These are phyloP conservation scores for Hypomyces perniciosus DNA, from an alignment of 2,329 filamentous ascomycete species.

Conservation along the genomic window DNA sequence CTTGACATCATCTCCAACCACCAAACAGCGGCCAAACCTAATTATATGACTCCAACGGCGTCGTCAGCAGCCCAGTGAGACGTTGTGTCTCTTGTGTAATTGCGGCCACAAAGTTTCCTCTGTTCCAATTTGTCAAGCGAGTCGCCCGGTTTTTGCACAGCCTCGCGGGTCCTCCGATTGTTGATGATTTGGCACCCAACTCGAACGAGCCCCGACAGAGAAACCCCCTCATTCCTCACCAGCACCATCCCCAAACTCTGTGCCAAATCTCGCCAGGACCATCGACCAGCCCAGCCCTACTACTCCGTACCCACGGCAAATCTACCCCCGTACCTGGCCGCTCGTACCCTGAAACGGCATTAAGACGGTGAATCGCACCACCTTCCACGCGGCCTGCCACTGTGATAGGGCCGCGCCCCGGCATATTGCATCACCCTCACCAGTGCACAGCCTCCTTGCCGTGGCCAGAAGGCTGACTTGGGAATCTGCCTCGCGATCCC, in stretches of 20 bases:
- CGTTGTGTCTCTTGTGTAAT: constrained; percentile 3
- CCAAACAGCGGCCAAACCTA: constrained; percentile 1
- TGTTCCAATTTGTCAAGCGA: constrained; percentile 8
- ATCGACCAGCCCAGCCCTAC: constrained; percentile 12
- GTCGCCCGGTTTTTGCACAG: constrained; percentile 9
- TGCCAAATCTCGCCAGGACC: constrained; percentile 3
- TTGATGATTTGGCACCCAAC: constrained; percentile 14
- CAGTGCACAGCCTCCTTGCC: constrained; percentile 30
- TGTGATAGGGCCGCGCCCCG: constrained; percentile 16
- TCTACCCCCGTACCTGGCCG: constrained; percentile 8
- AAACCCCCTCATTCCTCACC: constrained; percentile 5
- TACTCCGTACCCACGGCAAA: constrained; percentile 4
- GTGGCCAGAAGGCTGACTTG: constrained; percentile 40
- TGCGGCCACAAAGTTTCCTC: constrained; percentile 10
- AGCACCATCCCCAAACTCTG: constrained; percentile 7
- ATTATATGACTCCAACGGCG: constrained; percentile 4
- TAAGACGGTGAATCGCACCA: constrained; percentile 9
- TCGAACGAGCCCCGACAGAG: constrained; percentile 11
- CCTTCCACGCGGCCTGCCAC: constrained; percentile 11
- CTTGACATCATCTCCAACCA: constrained; percentile 7
- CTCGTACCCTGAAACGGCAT: constrained; percentile 11
- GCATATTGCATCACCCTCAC: constrained; percentile 18
- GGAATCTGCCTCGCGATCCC: constrained; percentile 36
- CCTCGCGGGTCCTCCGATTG: constrained; percentile 10
- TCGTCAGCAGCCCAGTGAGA: constrained; percentile 10